These are phyloP conservation scores for Alisma plantagoaquatica DNA, from an alignment of 106 monocot species.

Conservation along the genomic window DNA sequence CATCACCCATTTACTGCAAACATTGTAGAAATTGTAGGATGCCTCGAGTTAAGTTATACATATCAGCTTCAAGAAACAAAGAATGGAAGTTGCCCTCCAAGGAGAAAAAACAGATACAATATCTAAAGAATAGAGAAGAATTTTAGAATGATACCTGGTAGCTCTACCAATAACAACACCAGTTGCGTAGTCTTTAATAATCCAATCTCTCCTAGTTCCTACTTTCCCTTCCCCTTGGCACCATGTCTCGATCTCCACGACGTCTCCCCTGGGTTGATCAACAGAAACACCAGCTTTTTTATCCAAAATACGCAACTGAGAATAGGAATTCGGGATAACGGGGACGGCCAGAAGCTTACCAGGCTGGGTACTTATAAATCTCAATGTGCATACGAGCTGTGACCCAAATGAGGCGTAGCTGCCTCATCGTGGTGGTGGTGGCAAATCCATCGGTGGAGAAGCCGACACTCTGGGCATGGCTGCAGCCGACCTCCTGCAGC, in stretches of 20 bases:
- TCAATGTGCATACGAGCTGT: constrained; percentile 99
- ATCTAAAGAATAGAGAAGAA: too few species aligned
- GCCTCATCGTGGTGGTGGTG: constrained; percentile 89
- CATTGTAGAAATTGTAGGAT: not conserved
- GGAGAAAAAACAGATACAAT: too few species aligned
- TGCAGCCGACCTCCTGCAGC: constrained; percentile 93
- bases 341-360: too few species aligned
- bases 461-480: constrained; percentile 97
- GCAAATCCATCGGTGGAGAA: constrained; percentile 99
- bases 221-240: constrained; percentile 94
- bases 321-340: too few species aligned
- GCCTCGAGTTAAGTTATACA: too few species aligned
- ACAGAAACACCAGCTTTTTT: too few species aligned
- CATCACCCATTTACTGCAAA: constrained; percentile 97
- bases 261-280: constrained; percentile 95
- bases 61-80: too few species aligned
- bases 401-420: constrained; percentile 90
- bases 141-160: constrained; percentile 61
- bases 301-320: too few species aligned
- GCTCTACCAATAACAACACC: constrained; percentile 90
- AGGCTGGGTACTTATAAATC: constrained; percentile 94
- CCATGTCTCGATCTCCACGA: constrained; percentile 99
- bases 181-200: constrained; percentile 82
- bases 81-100: too few species aligned
- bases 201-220: constrained; percentile 94